Evolutionary conservation across 2,329 filamentous ascomycete species (phyloP).

Genomic region (Cytospora piceicola): DNA sequence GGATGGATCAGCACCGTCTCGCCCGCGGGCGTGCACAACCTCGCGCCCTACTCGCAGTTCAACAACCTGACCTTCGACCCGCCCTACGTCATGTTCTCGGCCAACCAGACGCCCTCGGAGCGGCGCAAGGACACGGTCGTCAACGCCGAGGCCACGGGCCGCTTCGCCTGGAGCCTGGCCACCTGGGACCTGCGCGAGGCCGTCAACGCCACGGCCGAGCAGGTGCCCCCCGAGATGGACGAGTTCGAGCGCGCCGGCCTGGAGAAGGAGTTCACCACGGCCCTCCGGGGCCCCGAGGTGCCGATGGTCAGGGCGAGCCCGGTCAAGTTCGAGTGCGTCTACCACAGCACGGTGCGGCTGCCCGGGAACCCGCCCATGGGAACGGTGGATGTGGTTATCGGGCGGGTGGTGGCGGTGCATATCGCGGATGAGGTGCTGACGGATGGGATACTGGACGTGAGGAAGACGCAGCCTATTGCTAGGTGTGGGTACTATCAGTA

Average conservation of each 20-base stretch:
- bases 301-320: conserved; percentile 60
- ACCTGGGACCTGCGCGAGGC: conserved; percentile 59
- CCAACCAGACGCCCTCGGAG: conserved; percentile 55
- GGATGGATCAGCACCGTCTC: conserved; percentile 65
- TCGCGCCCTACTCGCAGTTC: conserved; percentile 66
- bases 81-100: conserved; percentile 64
- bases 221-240: conserved; percentile 52
- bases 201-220: conserved; percentile 59
- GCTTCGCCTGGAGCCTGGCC: conserved; percentile 63
- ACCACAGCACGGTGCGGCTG: conserved; percentile 57
- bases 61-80: conserved; percentile 67
- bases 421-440: conserved; percentile 59
- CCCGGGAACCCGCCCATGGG: conserved; percentile 63
- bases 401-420: conserved; percentile 59
- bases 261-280: conserved; percentile 49
- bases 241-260: conserved; percentile 57
- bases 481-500: conserved; percentile 65
- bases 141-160: conserved; percentile 59
- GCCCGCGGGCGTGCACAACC: conserved; percentile 52
- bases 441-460: conserved; percentile 58
- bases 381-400: conserved; percentile 61
- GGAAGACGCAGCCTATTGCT: conserved; percentile 62
- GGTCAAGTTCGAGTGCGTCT: conserved; percentile 62
- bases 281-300: conserved; percentile 39
- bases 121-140: conserved; percentile 59